Evolutionary conservation across 176 grass and related monocot species (phyloP).

Genomic region (Zoysia pacifica): DNA sequence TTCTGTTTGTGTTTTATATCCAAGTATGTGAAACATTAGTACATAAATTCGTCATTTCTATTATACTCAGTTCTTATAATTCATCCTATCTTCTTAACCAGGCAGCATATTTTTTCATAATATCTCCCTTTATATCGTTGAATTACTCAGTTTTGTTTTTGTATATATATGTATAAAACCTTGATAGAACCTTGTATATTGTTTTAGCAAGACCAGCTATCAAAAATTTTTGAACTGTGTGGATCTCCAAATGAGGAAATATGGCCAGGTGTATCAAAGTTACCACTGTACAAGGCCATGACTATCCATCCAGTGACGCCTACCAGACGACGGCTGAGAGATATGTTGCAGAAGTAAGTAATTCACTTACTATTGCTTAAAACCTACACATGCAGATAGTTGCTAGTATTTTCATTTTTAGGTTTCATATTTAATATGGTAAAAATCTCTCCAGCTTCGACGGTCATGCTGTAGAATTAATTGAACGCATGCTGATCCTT

Average conservation of each 20-base stretch:
- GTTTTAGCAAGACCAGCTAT: constrained; percentile 69
- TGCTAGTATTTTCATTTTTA: constrained; percentile 16
- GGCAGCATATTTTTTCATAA: background rate
- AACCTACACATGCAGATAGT: constrained; percentile 5
- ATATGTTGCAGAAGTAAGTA: constrained; percentile 77
- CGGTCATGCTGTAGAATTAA: constrained; percentile 56
- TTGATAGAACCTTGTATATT: constrained; percentile 30
- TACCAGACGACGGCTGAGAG: constrained; percentile 50
- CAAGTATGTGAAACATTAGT: background rate
- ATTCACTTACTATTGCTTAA: constrained; percentile 22
- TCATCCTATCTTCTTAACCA: background rate
- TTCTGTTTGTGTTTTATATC: constrained; percentile 11
- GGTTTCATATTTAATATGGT: constrained; percentile 27
- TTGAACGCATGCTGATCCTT: constrained; percentile 71
- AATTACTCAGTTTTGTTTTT: background rate
- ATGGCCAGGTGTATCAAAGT: constrained; percentile 70
- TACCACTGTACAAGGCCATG: constrained; percentile 69
- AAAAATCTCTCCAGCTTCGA: constrained; percentile 55
- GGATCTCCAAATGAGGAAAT: constrained; percentile 74
- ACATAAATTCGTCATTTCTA: background rate
- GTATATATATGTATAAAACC: constrained; percentile 22
- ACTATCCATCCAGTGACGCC: constrained; percentile 54
- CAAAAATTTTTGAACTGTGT: constrained; percentile 81
- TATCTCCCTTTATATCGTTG: constrained; percentile 13
- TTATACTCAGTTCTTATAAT: background rate